These are phyloP conservation scores for Aspergillus bertholletiae DNA, from an alignment of 495 filamentous ascomycete species.

Conservation along the genomic window DNA sequence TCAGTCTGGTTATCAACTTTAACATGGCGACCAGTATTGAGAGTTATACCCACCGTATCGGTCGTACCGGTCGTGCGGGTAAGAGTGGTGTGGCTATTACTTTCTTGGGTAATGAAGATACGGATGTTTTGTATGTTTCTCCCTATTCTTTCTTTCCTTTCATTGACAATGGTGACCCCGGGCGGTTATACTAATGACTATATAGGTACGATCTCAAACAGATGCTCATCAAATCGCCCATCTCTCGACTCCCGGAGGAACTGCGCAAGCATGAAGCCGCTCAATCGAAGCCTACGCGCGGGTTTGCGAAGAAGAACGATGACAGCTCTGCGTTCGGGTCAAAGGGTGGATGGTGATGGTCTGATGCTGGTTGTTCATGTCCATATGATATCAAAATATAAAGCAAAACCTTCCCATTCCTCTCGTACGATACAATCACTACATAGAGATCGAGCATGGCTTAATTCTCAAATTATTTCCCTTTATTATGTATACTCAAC, in stretches of 20 bases:
- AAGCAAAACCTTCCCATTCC: background rate
- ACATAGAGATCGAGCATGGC: background rate
- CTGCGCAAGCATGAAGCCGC: slow-evolving; percentile 91
- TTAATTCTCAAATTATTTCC: background rate
- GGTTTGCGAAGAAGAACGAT: slow-evolving; percentile 59
- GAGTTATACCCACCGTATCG: slow-evolving; percentile 95
- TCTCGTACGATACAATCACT: background rate
- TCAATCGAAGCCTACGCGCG: slow-evolving; percentile 70
- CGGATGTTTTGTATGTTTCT: slow-evolving; percentile 77
- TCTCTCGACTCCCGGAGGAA: slow-evolving; percentile 90
- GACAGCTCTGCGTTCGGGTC: slow-evolving; percentile 58
- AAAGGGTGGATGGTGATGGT: slow-evolving; percentile 48
- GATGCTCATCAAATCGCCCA: slow-evolving; percentile 89
- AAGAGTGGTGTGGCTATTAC: slow-evolving; percentile 98
- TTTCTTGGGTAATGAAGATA: slow-evolving; percentile 90
- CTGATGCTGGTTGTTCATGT: background rate
- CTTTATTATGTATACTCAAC: background rate
- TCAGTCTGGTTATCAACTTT: slow-evolving; percentile 94
- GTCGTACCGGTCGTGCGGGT: slow-evolving; percentile 94
- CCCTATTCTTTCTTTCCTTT: background rate
- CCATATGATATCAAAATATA: background rate
- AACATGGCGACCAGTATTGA: slow-evolving; percentile 97
- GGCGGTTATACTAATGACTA: background rate
- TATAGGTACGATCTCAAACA: slow-evolving; percentile 78
- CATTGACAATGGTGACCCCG: background rate